A percentile compares a stretch with the other conserved stretches of the same genome.
Evolutionary conservation across 1,284 basidiomycete genomes (phyloP).

Genomic region (Agroathelia rolfsii): DNA sequence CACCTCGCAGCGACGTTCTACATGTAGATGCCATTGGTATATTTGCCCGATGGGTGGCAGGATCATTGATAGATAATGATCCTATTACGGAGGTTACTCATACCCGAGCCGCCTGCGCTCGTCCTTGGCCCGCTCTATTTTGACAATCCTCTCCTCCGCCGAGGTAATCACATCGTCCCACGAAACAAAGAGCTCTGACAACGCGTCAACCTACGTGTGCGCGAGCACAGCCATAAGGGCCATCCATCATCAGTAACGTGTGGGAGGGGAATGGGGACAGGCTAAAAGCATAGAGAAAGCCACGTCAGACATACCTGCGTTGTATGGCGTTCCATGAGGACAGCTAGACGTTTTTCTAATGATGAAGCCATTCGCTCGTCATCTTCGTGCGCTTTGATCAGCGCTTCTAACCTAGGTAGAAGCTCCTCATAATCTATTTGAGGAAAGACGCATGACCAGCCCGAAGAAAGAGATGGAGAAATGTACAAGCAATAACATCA

Average conservation of each 20-base stretch:
- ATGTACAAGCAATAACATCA: too few relatives aligned
- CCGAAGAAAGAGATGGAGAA: not conserved
- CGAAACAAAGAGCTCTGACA: slow-evolving; percentile 71
- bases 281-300: slow-evolving; percentile 1
- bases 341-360: slow-evolving; percentile 55
- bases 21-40: too few relatives aligned
- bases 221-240: slow-evolving; percentile 5
- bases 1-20: too few relatives aligned
- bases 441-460: slow-evolving; percentile 1
- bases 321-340: slow-evolving; percentile 55
- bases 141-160: slow-evolving; percentile 45
- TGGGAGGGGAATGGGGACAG: too few relatives aligned
- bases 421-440: slow-evolving; percentile 55
- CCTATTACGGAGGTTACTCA: too few relatives aligned
- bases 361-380: slow-evolving; percentile 41
- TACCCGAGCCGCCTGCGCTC: slow-evolving; percentile 50
- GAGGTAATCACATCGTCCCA: slow-evolving; percentile 67
- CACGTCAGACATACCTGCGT: slow-evolving; percentile 40
- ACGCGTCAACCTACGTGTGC: slow-evolving; percentile 50
- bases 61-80: too few relatives aligned
- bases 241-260: slow-evolving; percentile 1
- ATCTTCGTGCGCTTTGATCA: slow-evolving; percentile 50
- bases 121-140: slow-evolving; percentile 46
- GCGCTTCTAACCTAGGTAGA: slow-evolving; percentile 45
- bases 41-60: too few relatives aligned